Base-by-base conservation (phyloP, 164 flowering plant genomes). In the Hamamelis virginiana region DNA sequence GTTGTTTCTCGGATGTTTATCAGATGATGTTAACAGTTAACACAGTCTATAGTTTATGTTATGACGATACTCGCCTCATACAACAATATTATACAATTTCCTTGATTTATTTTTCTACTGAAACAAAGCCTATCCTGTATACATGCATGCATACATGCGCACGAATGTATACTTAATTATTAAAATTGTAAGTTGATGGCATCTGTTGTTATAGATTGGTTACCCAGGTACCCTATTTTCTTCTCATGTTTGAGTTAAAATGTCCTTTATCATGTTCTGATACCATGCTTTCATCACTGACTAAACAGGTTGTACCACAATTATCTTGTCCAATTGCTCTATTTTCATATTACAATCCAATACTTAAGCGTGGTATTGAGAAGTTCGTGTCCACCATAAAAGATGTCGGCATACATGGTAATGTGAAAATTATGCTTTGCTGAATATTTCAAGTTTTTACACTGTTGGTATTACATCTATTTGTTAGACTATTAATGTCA, bases 321-420 rank as follows among this genome's bases (percentile, higher is more conserved):
- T 44, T 94, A 69, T 92, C 97, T 43, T 85, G 89, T 69, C 98
- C 98, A 25, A 65, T 94, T 77, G 91, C 97, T 26, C 71, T 94
- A 45, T 92, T 92, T 73, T 55, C 97, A 19, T 94, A 94, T 70
- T 92, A 92, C 82, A 90, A 94, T 68, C 94, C 97, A 53, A 94
- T 94, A 70, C 89, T 91, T 18, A 87, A 85, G 85, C 89, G 92
- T 68, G 97, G 98, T 12, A 64, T 80, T 70, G 91, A 66, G 73
- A 86, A 83, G 48, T 94, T 92, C 75, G 91, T 92, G 94, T 69
- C 81, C 68, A 86, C 77, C 50, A 70, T 91, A 70, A 83, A 76
- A 71, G 89, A 86, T 67, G 80, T 64, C 46, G 96, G 97, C 3
- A 77, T 92, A 52, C 90, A 86, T 68, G 98, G 98, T 91, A 87